Evolutionary conservation across 192 early-diverging fungal genomes (phyloP), one percentile per base, ranked within the genome.

Genomic region (Funneliformis mosseae): DNA sequence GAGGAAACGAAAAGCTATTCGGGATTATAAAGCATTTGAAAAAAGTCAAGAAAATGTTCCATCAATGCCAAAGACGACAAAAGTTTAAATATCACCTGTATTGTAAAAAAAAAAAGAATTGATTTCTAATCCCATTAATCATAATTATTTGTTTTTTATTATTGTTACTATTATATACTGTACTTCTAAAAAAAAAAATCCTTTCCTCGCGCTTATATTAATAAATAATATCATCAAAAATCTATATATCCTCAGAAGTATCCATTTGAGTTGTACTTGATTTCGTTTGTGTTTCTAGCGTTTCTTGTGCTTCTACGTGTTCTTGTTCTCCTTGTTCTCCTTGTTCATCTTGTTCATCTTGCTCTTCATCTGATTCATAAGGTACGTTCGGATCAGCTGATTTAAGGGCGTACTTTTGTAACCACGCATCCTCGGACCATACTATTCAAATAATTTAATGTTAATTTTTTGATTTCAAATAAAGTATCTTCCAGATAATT

Each of bases 391-490:
- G 67, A 45, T 79, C 78, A 39, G 69, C 43, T 5, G 78, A 79
- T 27, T 71, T 80, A 25, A 80, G 72, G 27, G 86, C 81, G 64
- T 88, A 82, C 71, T 84, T 83, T 50, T 84, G 80, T 71, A 86
- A 55, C 81, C 82, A 88, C 28, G 77, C 82, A 60, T 88, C 87
- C n/a, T 88, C 87, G 2, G 80, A 78, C 87, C 87, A 88, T 10
- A 88, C 85, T 85, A 69, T 33, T 38, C 21, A 14, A 73, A 48
- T 16, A 42, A 42, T 5, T 42, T 55, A 14, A 60, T 45, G 21
- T 18, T 39, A 59, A 59, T 59, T 8, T n/a, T 23, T 61, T 33
- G 10, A 76, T 8, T 45, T 27, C n/a, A 66, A 63, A 25, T 4
- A 77, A 77, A 64, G n/a, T n/a, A 25, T 48, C 27, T 55, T 46